Percentiles rank a stretch among this genome's conserved stretches.
Evolutionary conservation across 1,284 basidiomycete species (phyloP).

Genomic region (Exobasidium cylindrosporum): DNA sequence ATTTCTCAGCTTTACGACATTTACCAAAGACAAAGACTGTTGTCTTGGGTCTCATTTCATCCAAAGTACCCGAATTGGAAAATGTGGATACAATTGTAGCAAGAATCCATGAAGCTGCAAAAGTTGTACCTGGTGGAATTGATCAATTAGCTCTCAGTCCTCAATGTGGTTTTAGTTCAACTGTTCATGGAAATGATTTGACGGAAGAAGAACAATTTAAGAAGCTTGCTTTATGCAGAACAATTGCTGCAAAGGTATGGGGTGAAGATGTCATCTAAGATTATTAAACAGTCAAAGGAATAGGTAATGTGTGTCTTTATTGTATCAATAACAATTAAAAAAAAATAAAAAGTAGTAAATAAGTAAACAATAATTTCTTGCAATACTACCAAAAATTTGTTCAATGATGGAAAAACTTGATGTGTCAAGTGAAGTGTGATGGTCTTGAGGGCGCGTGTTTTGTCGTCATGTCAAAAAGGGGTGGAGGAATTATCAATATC

Average conservation of each 20-base stretch:
- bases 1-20: slow-evolving; percentile 49
- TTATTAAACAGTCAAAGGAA: too few species aligned
- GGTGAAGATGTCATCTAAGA: too few species aligned
- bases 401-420: too few species aligned
- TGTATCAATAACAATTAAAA: too few species aligned
- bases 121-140: slow-evolving; percentile 62
- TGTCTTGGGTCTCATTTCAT: slow-evolving; percentile 72
- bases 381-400: too few species aligned
- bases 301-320: too few species aligned
- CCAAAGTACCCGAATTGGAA: slow-evolving; percentile 69
- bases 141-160: slow-evolving; percentile 67
- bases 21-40: slow-evolving; percentile 68
- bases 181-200: slow-evolving; percentile 54
- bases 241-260: slow-evolving; percentile 57
- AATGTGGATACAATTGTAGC: slow-evolving; percentile 63
- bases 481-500: too few species aligned
- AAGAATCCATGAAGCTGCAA: slow-evolving; percentile 67
- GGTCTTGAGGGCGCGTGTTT: too few species aligned
- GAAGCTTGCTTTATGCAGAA: slow-evolving; percentile 62
- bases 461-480: too few species aligned
- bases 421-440: too few species aligned
- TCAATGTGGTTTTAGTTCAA: slow-evolving; percentile 73
- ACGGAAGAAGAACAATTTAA: slow-evolving; percentile 59
- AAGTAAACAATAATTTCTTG: too few species aligned
- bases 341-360: too few species aligned